Base-by-base conservation (phyloP, 345 rosid genomes). In the Eucalyptus polyanthemos region DNA sequence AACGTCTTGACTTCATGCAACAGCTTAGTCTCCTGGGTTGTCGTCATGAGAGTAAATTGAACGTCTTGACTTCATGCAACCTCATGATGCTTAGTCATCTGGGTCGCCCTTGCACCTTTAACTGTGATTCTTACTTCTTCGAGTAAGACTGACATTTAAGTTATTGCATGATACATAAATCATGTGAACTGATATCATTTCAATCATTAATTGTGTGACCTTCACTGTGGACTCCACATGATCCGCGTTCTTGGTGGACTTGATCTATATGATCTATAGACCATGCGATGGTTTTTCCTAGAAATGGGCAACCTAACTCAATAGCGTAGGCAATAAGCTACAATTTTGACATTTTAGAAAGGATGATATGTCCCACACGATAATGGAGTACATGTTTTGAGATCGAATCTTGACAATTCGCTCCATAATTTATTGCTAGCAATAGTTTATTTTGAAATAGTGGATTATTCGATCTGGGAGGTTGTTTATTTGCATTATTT, bases 171-270 rank as follows among this genome's bases (percentile, higher is more conserved):
- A 15, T 15, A 31, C 4, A 31, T 67, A 67, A 29, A 31, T 67
- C 8, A 16, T 16, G 54, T 51, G 21, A 3, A 16, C 21, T 16
- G 1, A 51, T 51, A 51, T 51, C 21, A 51, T 51, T 6, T 51
- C 54, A 16, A 51, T 51, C 21, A 16, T 51, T 51, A 51, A 16
- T 51, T 7, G 11, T 15, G 40, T 7, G 22, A 8, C 11, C 4
- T 31, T 67, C 6, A 15, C 11, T 9, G 2, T 15, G 11, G 6
- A 67, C 16, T 67, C 3, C 6, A 2, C 80, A 15, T 31, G 80
- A 67, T 16, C 2, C 4, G 3, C 6, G 0, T 1, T 67, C 42
- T 67, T 1, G 40, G 9, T 15, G 22, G 40, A 16, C 3, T 67
- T 67, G 22, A 67, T 67, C 2, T 67, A 67, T 67, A 31, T 67